Conservation (phyloP, 306 rosid species). For the Echinosophora koreensis region DNA sequence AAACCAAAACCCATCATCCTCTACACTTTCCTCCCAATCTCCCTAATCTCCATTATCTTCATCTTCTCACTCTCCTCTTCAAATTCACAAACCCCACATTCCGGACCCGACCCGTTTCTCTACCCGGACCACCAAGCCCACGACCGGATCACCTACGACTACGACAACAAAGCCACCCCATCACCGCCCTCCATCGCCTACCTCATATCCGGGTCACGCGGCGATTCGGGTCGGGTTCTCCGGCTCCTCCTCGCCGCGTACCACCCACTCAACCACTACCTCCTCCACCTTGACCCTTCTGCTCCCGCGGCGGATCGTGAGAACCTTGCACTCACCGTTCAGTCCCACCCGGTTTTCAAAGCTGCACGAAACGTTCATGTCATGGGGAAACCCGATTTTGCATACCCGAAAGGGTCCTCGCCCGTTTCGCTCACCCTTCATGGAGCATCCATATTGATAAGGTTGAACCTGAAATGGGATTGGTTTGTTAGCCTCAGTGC, state of each 20-base stretch:
- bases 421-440: conserved; percentile 75
- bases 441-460: conserved; percentile 81
- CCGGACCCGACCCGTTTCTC: conserved; percentile 73
- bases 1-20: conserved; percentile 65
- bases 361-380: conserved; percentile 91
- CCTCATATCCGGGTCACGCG: conserved; percentile 74
- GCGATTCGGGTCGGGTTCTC: conserved; percentile 65
- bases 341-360: conserved; percentile 66
- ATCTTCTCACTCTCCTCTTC: conserved; percentile 43
- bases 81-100: conserved; percentile 31
- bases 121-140: conserved; percentile 66
- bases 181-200: conserved; percentile 80
- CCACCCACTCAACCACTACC: conserved; percentile 86
- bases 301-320: conserved; percentile 75
- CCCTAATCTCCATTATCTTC: conserved; percentile 57
- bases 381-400: conserved; percentile 82
- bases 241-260: conserved; percentile 67
- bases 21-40: conserved; percentile 59
- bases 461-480: conserved; percentile 79
- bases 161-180: conserved; percentile 44
- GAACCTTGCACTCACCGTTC: conserved; percentile 65
- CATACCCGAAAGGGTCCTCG: conserved; percentile 73
- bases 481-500: conserved; percentile 81
- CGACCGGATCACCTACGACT: conserved; percentile 56
- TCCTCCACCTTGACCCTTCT: conserved; percentile 81